These are phyloP conservation scores for Diaporthe sp. DNA, from an alignment of 2,329 filamentous ascomycete genomes.

Conservation along the genomic window DNA sequence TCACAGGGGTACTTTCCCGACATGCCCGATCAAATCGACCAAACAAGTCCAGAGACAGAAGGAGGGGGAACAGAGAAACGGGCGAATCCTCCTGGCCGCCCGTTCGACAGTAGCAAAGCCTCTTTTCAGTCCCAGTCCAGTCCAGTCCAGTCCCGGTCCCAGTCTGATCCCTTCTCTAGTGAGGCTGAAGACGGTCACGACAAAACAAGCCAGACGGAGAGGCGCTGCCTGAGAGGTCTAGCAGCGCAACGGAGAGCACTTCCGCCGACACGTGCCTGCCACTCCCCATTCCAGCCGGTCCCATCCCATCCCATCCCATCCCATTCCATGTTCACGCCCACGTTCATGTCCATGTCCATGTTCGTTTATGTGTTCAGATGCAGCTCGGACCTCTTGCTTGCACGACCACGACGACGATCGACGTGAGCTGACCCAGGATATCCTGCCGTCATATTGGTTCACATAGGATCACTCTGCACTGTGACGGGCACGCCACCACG, in stretches of 20 bases:
- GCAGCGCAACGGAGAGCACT: background rate
- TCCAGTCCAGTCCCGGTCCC: no score
- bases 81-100: conserved; percentile 11
- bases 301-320: background rate
- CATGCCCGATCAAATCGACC: background rate
- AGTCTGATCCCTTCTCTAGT: background rate
- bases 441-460: conserved; percentile 14
- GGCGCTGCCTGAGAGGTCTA: background rate
- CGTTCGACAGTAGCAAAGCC: background rate
- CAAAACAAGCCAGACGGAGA: background rate
- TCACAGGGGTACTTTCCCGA: conserved; percentile 2
- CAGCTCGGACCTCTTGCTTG: conserved; percentile 16
- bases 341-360: background rate
- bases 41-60: conserved; percentile 13
- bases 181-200: conserved; percentile 17
- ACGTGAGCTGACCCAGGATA: conserved; percentile 7
- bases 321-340: background rate
- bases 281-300: background rate
- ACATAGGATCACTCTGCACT: background rate
- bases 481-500: conserved; percentile 1
- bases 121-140: background rate
- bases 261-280: conserved; percentile 18
- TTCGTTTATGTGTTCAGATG: conserved; percentile 3
- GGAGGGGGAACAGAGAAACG: conserved; percentile 13
- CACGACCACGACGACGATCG: conserved; percentile 18